Evolutionary conservation across 495 filamentous ascomycete species (phyloP).

Genomic region (Trichoderma gamsii): DNA sequence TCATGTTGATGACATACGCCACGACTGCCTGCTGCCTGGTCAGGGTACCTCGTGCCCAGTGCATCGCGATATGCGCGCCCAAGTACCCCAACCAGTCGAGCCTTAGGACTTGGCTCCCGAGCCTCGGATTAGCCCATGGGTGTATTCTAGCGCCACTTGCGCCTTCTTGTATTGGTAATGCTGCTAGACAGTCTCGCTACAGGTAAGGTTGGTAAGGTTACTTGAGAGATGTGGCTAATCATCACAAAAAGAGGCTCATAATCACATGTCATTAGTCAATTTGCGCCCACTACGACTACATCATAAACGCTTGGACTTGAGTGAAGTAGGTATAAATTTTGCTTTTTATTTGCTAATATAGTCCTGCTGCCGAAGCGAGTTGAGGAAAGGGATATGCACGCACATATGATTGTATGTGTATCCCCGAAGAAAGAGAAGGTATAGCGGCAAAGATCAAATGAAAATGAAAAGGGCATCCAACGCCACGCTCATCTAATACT

Average conservation of each 20-base stretch:
- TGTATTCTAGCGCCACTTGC: too few species aligned
- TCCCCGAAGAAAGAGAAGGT: slow-evolving; percentile 17
- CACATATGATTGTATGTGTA: slow-evolving; percentile 12
- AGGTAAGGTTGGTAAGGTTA: too few species aligned
- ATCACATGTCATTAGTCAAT: too few species aligned
- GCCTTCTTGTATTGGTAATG: too few species aligned
- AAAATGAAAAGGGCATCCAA: slow-evolving; percentile 19
- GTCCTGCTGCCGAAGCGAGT: neutral
- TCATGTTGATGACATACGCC: slow-evolving; percentile 9
- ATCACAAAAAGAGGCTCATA: too few species aligned
- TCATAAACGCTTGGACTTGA: neutral
- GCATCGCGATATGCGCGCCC: too few species aligned
- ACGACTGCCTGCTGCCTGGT: slow-evolving; percentile 17
- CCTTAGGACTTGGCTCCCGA: too few species aligned
- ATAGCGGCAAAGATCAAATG: slow-evolving; percentile 1
- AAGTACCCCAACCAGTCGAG: too few species aligned
- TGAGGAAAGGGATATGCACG: neutral
- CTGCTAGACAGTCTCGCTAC: too few species aligned
- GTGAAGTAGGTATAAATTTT: neutral
- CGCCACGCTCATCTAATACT: slow-evolving; percentile 23
- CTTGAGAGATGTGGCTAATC: too few species aligned
- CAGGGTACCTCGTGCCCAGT: slow-evolving; percentile 14
- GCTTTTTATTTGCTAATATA: neutral
- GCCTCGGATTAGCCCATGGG: too few species aligned
- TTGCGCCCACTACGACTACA: too few species aligned